These are phyloP conservation scores for Aspergillus olivimuriae DNA, from an alignment of 495 filamentous ascomycete species.

Conservation along the genomic window DNA sequence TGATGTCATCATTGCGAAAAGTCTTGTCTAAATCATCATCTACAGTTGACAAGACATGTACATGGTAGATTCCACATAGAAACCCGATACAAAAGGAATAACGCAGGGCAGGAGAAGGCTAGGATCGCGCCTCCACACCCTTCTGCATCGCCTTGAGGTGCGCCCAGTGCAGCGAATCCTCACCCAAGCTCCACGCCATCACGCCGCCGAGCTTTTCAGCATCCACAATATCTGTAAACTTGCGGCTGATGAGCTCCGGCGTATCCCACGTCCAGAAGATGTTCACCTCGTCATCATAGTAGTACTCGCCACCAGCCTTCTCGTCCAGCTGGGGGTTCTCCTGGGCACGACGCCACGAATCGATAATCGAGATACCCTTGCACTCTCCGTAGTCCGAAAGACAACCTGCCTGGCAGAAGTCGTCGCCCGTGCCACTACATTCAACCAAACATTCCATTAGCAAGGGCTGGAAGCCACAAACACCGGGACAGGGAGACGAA, in stretches of 20 bases:
- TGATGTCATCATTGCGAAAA: too few relatives aligned
- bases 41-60: too few relatives aligned
- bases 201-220: slow-evolving; percentile 58
- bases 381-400: slow-evolving; percentile 38
- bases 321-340: slow-evolving; percentile 51
- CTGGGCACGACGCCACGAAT: slow-evolving; percentile 44
- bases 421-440: slow-evolving; percentile 26
- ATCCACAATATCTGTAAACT: slow-evolving; percentile 55
- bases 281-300: slow-evolving; percentile 52
- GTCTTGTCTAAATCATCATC: too few relatives aligned
- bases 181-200: slow-evolving; percentile 69
- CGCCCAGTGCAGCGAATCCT: slow-evolving; percentile 54
- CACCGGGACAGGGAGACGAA: slow-evolving; percentile 13
- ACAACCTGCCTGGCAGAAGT: slow-evolving; percentile 33
- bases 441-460: not conserved
- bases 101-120: not conserved
- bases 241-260: slow-evolving; percentile 51
- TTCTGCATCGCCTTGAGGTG: slow-evolving; percentile 55
- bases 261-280: slow-evolving; percentile 78
- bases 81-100: too few relatives aligned
- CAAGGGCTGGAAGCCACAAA: not conserved
- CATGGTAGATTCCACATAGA: too few relatives aligned
- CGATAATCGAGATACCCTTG: slow-evolving; percentile 33
- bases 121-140: slow-evolving; percentile 26
- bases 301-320: slow-evolving; percentile 59